These are phyloP conservation scores for Moniliella sp. DNA, from an alignment of 1,284 basidiomycete genomes.

Conservation along the genomic window DNA sequence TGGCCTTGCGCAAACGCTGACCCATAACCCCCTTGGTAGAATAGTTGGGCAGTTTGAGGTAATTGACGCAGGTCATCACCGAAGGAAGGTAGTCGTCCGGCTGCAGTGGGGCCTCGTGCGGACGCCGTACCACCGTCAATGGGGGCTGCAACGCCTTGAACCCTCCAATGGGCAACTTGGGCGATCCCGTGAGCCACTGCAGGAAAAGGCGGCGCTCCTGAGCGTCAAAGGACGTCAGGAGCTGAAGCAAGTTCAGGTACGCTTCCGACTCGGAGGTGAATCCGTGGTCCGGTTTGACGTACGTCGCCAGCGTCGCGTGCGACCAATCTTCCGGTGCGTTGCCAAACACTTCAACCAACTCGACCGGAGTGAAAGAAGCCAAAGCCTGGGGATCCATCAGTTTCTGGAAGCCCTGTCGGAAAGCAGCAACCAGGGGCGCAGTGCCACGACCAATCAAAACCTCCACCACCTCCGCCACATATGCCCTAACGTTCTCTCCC, in stretches of 20 bases:
- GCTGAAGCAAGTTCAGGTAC: conserved; percentile 63
- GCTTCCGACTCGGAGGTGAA: conserved; percentile 81
- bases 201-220: conserved; percentile 62
- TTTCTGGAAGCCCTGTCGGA: conserved; percentile 39
- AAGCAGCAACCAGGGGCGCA: conserved; percentile 19
- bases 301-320: conserved; percentile 55
- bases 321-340: conserved; percentile 55
- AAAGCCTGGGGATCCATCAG: conserved; percentile 80
- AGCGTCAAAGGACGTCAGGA: conserved; percentile 60
- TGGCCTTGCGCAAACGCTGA: conserved; percentile 17
- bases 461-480: conserved; percentile 45
- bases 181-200: conserved; percentile 87
- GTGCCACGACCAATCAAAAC: conserved; percentile 31
- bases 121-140: conserved; percentile 87
- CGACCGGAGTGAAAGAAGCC: conserved; percentile 75
- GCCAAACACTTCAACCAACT: conserved; percentile 76
- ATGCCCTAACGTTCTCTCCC: conserved; percentile 65
- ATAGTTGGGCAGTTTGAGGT: conserved; percentile 30
- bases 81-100: conserved; percentile 92
- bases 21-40: conserved; percentile 21
- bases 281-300: conserved; percentile 89
- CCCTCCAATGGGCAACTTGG: conserved; percentile 52
- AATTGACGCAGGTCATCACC: conserved; percentile 93
- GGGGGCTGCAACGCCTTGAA: conserved; percentile 84
- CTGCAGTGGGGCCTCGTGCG: conserved; percentile 53